Percentiles rank a stretch among this genome's conserved stretches.
These are phyloP conservation scores for Mycena rosella DNA, from an alignment of 768 basidiomycete genomes.

Conservation along the genomic window DNA sequence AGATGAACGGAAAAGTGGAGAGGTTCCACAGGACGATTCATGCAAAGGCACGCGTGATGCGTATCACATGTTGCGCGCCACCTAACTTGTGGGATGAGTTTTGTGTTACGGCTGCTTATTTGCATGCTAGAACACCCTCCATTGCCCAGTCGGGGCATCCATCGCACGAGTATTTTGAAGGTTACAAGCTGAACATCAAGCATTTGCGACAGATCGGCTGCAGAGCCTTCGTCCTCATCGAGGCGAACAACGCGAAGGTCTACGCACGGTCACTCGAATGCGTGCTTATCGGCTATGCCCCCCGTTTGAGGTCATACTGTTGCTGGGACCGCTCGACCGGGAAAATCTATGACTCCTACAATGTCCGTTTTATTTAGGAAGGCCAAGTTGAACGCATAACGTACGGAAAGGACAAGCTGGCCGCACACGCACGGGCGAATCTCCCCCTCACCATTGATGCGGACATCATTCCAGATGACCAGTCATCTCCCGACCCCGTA, in stretches of 20 bases:
- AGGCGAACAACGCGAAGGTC: too few relatives aligned
- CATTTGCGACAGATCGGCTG: conserved; percentile 41
- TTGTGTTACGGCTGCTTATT: too few relatives aligned
- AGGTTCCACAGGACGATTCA: too few relatives aligned
- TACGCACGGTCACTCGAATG: too few relatives aligned
- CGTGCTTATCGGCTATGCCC: too few relatives aligned
- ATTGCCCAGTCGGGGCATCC: conserved; percentile 19
- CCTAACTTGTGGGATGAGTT: conserved; percentile 39
- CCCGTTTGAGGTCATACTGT: conserved; percentile 43
- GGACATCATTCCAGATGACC: background rate
- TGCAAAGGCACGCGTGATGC: conserved; percentile 28
- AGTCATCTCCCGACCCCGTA: background rate
- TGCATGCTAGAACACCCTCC: conserved; percentile 34
- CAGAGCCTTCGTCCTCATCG: conserved; percentile 19
- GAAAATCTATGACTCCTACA: conserved; percentile 6
- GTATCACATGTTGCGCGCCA: conserved; percentile 13
- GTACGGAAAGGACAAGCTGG: background rate
- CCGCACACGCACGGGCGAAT: background rate
- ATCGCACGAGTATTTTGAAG: conserved; percentile 35
- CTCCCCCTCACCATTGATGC: background rate
- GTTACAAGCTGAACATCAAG: background rate
- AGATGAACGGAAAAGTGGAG: too few relatives aligned
- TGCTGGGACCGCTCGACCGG: conserved; percentile 36
- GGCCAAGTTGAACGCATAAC: background rate
- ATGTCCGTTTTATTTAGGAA: background rate